Base-by-base conservation (phyloP, 2,329 filamentous ascomycete species). In the Diaporthe caulivora region DNA sequence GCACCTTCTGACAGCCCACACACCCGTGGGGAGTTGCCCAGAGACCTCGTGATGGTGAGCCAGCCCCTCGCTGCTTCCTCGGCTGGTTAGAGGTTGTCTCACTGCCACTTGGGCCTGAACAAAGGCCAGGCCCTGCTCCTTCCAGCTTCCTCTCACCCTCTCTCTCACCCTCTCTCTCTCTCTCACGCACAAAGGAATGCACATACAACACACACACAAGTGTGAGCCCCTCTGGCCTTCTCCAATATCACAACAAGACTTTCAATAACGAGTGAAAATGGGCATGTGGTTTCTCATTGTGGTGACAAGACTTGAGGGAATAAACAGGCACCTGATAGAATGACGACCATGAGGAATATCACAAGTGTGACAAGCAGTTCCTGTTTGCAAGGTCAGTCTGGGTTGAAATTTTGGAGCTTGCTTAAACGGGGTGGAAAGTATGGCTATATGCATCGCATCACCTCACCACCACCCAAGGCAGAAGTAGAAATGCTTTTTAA, bases 361-460 rank as follows among this genome's bases (percentile, higher is more conserved):
- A 64, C 44, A 64, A 44, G 44, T 62, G 37, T 40, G 34, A 60
- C 54, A 70, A 64, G 40, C 21, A 65, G 57, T 15, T 55, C 21
- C 49, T 24, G 47, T 34, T 70, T 62, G 47, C 42, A 62, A 31
- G n/a, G 47, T 26, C 49, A 53, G n/a, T 51, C 60, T 37, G 58
- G 51, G 53, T 65, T 64, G 72, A 73, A 73, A 65, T 65, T 73
- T 73, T 57, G 72, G 49, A 47, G 37, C 29, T 40, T 26, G 13
- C 5, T 29, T 71, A 73, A 73, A 11, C 72, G 72, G 57, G 67
- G 67, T 73, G 40, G 18, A 34, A 71, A 51, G 72, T 73, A 57
- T 3, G 21, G 37, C 1, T 60, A 71, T 29, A n/a, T 71, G 55
- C 72, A 73, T 73, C 2, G 2, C 0, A 10, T 10, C 2, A 7